Base-by-base conservation (phyloP, 1,284 basidiomycete genomes). In the Malassezia obtusa region DNA sequence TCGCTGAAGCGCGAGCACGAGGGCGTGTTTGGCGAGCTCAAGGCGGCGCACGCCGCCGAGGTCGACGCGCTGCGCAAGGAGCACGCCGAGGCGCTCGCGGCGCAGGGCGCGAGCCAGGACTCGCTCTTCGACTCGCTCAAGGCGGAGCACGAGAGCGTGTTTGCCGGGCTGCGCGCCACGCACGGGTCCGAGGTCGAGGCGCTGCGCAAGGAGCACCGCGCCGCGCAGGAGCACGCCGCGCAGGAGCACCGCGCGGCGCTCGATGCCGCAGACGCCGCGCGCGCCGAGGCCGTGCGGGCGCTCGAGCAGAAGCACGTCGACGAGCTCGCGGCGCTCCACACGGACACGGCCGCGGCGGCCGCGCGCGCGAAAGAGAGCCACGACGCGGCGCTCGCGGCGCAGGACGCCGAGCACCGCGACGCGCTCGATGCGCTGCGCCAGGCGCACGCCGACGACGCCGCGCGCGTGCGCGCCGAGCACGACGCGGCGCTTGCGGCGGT, bases 31-130 rank as follows among this genome's bases (percentile, higher is more conserved):
- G n/a, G 15, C 26, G 7, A 38, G 11, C 35, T 35, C 22, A 15
- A 43, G 12, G 14, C 37, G 15, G 50, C 50, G 19, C 63, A 68
- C 39, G 43, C 49, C 24, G 49, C 40, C 4, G 59, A 54, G 31
- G 8, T 68, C 12, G 58, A 53, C 36, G 52, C 46, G 24, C 50
- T 62, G 10, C 49, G 56, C 26, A 48, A 44, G 0, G 45, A 60
- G 43, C 62, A 67, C 46, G 52, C 46, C 3, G 35, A 55, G 30
- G 49, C 45, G 26, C 25, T 50, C 8, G 31, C 36, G 7, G 32
- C 45, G 3, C 7, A 6, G 6, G 12, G 7, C 7, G 28, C 28
- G 7, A 40, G 37, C 25, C 51, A 57, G 21, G 51, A 55, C 21
- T 32, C 28, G 28, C 12, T 12, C 28, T 7, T 7, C 7, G 12